Conservation (phyloP, 2,329 filamentous ascomycete species). For the Decorospora gaudefroyi region DNA sequence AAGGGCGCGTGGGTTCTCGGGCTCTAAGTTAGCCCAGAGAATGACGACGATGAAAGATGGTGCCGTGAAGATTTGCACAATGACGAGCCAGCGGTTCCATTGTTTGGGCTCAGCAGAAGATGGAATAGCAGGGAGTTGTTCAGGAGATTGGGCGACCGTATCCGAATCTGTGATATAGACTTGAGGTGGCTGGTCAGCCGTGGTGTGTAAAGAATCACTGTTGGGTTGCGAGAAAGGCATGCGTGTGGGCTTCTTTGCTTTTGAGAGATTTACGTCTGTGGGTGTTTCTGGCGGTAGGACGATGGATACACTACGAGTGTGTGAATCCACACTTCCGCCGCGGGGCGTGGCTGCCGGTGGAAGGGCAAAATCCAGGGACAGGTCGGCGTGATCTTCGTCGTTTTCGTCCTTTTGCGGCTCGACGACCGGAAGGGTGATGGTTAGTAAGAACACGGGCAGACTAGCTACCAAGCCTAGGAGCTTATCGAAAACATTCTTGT, state of each 20-base stretch:
- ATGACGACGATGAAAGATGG: constrained; percentile 81
- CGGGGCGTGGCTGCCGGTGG: constrained; percentile 35
- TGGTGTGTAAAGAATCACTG: constrained; percentile 17
- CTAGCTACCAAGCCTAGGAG: constrained; percentile 79
- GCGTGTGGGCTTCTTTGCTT: constrained; percentile 10
- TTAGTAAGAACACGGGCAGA: constrained; percentile 88
- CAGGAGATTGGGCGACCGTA: constrained; percentile 44
- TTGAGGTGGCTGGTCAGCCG: constrained; percentile 31
- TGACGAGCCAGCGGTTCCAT: constrained; percentile 92
- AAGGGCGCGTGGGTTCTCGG: constrained; percentile 65
- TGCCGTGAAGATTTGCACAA: constrained; percentile 82
- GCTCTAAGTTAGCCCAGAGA: constrained; percentile 68
- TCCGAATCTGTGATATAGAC: constrained; percentile 43
- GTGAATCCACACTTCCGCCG: constrained; percentile 22
- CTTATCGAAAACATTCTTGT: constrained; percentile 85
- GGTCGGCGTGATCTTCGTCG: constrained; percentile 18
- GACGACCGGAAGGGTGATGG: constrained; percentile 88
- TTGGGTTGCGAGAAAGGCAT: not conserved
- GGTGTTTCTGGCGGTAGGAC: constrained; percentile 29
- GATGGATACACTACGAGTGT: constrained; percentile 27
- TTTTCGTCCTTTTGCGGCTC: constrained; percentile 64
- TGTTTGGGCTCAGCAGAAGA: constrained; percentile 51
- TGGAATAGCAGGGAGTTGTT: constrained; percentile 33
- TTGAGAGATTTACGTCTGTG: constrained; percentile 10
- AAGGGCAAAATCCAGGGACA: constrained; percentile 39